Evolutionary conservation across 2,329 filamentous ascomycete species (phyloP).

Genomic region (Colletotrichum sp.): DNA sequence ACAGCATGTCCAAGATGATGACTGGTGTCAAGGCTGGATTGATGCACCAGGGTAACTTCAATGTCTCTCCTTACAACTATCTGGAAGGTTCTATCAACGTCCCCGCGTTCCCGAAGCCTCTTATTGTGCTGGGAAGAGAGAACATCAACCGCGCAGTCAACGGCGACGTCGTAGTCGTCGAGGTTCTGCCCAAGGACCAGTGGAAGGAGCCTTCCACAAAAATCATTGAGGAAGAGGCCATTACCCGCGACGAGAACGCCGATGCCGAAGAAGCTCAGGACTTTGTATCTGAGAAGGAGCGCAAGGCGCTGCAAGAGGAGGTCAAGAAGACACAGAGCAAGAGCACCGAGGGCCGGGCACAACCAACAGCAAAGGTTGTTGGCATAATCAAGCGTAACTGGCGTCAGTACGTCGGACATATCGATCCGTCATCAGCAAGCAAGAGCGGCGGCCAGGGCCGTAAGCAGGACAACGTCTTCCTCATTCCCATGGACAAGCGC

Average conservation of each 20-base stretch:
- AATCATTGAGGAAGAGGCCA: constrained; percentile 90
- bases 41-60: constrained; percentile 93
- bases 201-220: constrained; percentile 97
- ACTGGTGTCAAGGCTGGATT: constrained; percentile 89
- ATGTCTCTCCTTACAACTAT: constrained; percentile 97
- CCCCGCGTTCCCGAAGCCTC: constrained; percentile 84
- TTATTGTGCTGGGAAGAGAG: constrained; percentile 88
- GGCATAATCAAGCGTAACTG: constrained; percentile 95
- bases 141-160: constrained; percentile 95
- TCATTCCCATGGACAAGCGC: constrained; percentile 97
- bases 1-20: constrained; percentile 88
- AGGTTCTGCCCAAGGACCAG: constrained; percentile 90
- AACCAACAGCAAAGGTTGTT: constrained; percentile 91
- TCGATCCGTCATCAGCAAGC: constrained; percentile 85
- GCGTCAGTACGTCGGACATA: constrained; percentile 96
- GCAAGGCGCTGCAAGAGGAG: constrained; percentile 86
- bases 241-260: constrained; percentile 93
- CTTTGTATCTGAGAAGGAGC: constrained; percentile 88
- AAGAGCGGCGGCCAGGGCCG: constrained; percentile 76
- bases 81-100: constrained; percentile 92
- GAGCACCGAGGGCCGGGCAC: constrained; percentile 75
- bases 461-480: constrained; percentile 90
- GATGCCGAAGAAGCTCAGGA: constrained; percentile 77
- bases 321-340: constrained; percentile 85
- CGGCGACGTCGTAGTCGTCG: constrained; percentile 90